These are phyloP conservation scores for Domatiomyces catenatus DNA, from an alignment of 2,329 filamentous ascomycete species.

Conservation along the genomic window DNA sequence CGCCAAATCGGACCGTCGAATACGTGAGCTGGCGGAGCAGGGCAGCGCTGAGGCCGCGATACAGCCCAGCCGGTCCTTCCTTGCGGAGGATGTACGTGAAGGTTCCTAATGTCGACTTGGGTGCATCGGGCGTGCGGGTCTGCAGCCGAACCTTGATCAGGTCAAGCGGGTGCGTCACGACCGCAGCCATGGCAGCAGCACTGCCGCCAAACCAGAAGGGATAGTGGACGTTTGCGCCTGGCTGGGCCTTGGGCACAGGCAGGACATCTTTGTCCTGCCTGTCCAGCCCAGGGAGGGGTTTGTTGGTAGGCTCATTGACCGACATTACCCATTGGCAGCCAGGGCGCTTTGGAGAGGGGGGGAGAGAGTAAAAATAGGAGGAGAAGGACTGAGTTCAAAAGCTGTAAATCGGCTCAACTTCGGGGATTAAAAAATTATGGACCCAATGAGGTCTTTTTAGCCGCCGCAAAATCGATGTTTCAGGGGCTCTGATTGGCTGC, in stretches of 20 bases:
- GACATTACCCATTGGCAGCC: not conserved
- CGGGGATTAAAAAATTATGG: too few species aligned
- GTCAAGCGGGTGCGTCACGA: conserved; percentile 86
- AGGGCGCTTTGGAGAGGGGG: not conserved
- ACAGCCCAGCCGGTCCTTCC: conserved; percentile 67
- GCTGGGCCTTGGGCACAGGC: conserved; percentile 9
- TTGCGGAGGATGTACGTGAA: conserved; percentile 64
- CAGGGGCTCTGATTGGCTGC: too few species aligned
- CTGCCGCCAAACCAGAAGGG: conserved; percentile 96
- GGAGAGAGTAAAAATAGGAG: not conserved
- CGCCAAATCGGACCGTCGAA: conserved; percentile 86
- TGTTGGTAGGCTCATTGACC: not conserved
- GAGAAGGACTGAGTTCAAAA: not conserved
- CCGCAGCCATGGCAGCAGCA: conserved; percentile 79
- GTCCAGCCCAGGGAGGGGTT: not conserved
- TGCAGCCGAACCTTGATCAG: conserved; percentile 76
- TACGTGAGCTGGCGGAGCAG: conserved; percentile 90
- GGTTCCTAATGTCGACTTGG: conserved; percentile 71
- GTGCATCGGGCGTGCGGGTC: conserved; percentile 59
- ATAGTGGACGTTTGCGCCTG: conserved; percentile 36
- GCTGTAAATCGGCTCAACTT: not conserved
- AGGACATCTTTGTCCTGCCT: not conserved
- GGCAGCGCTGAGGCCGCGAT: conserved; percentile 80
- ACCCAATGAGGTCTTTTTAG: too few species aligned
- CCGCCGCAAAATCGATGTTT: too few species aligned